Evolutionary conservation across 1,139 yeast genomes (phyloP).

Genomic region (Suhomyces ambrosiae): DNA sequence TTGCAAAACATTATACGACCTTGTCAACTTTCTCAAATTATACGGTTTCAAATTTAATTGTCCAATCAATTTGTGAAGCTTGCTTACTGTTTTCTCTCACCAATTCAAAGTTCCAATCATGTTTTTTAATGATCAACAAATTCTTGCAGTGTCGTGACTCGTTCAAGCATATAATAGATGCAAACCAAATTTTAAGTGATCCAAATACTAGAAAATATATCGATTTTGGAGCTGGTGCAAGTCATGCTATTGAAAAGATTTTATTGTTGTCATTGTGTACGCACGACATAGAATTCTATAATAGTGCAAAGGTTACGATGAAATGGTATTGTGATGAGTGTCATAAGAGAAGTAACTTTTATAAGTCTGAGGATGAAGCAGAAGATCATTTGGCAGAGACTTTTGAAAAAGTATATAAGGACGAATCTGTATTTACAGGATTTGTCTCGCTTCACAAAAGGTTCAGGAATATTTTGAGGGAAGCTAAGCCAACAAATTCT

Average conservation of each 20-base stretch:
- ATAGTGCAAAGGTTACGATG: slow-evolving; percentile 52
- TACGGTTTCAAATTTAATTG: slow-evolving; percentile 35
- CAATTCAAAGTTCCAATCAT: slow-evolving; percentile 41
- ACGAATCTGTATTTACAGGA: slow-evolving; percentile 67
- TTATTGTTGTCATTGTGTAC: slow-evolving; percentile 55
- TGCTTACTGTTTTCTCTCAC: slow-evolving; percentile 38
- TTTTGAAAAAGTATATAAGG: slow-evolving; percentile 53
- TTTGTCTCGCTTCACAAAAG: slow-evolving; percentile 76
- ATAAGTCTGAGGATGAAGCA: slow-evolving; percentile 5
- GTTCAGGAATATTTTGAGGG: slow-evolving; percentile 55
- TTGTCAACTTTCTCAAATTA: slow-evolving; percentile 32
- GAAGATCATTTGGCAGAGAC: slow-evolving; percentile 40
- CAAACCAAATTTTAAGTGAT: slow-evolving; percentile 28
- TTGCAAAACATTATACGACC: slow-evolving; percentile 23
- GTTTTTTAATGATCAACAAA: slow-evolving; percentile 39
- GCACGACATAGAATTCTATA: slow-evolving; percentile 59
- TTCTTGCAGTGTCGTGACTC: slow-evolving; percentile 30
- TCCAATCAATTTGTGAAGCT: slow-evolving; percentile 41
- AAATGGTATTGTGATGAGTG: slow-evolving; percentile 46
- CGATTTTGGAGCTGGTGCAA: slow-evolving; percentile 24
- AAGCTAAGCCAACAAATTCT: slow-evolving; percentile 62
- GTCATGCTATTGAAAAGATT: slow-evolving; percentile 45
- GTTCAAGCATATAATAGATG: slow-evolving; percentile 23
- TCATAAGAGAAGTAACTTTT: slow-evolving; percentile 7
- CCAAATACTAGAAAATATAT: slow-evolving; percentile 22